Base-by-base conservation (phyloP, 1,284 basidiomycete genomes). In the Apiotrichum porosum region DNA sequence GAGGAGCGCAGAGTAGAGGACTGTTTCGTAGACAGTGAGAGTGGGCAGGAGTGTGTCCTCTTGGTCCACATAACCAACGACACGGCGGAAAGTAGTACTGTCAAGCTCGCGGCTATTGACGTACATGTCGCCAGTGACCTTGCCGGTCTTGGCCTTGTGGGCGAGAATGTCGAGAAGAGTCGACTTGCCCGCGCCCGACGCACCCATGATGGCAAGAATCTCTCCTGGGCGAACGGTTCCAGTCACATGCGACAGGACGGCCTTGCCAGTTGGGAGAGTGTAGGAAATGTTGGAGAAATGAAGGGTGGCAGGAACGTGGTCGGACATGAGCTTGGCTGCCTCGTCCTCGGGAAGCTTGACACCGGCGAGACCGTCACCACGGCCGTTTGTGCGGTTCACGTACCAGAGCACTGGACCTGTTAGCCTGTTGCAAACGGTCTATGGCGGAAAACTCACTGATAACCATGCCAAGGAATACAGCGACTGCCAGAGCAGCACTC, bases 21-120 rank as follows among this genome's bases (percentile, higher is more conserved):
- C 86, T 0, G 93, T 97, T 77, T 98, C 94, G 69, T 97, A 97
- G 12, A 97, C 94, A 1, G 93, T 97, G 68, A 98, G 75, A 2
- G 94, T 97, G 61, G 85, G 82, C 84, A 98, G 92, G 45, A 98
- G 76, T 8, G 92, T 94, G 70, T 98, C 94, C 71, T 97, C 94
- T 73, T 98, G 94, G 69, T 98, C 94, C 43, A 98, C 94, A 61
- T 88, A 98, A 28, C 94, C 94, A 52, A 86, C 83, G 14, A 55
- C 35, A 24, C 83, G 81, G 65, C 84, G 84, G 78, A 90, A 97
- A 62, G 86, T 82, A 32, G 78, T 74, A 62, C 90, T 80, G 38
- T 77, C 76, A 36, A 95, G 85, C 51, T 80, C 78, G 3, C 88
- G 79, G 0, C 93, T 92, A 64, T 97, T 97, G 47, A 97, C 83